phyloP scores from a whole-genome alignment of 2,329 filamentous ascomycete genomes.

The Trichoderma cornu-damae region DNA sequence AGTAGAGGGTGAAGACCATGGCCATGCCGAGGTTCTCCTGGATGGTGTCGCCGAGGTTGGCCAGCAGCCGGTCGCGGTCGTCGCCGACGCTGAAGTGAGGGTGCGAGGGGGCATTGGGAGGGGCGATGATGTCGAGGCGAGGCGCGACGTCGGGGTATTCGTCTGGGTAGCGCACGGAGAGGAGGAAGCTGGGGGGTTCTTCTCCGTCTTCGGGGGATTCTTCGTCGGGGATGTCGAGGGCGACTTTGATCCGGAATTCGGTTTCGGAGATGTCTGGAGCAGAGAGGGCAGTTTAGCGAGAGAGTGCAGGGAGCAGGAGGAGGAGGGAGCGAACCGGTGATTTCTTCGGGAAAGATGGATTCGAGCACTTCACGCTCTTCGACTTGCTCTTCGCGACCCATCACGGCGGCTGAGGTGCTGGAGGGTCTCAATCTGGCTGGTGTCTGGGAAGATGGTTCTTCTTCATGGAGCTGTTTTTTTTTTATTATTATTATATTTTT shows the following conservation, averaged over 20 bases:
- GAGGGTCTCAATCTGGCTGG: neutral
- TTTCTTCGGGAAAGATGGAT: conserved; percentile 97
- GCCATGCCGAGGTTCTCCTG: conserved; percentile 95
- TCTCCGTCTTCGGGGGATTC: conserved; percentile 51
- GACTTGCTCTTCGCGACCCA: conserved; percentile 79
- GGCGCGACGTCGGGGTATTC: conserved; percentile 86
- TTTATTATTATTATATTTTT: too few species aligned
- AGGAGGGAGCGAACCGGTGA: conserved; percentile 59
- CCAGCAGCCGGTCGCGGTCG: conserved; percentile 71
- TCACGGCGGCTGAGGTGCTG: conserved; percentile 27
- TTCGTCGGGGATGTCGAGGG: conserved; percentile 70
- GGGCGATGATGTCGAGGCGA: conserved; percentile 69
- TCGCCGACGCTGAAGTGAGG: conserved; percentile 71
- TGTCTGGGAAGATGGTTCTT: neutral
- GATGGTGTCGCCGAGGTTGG: conserved; percentile 66
- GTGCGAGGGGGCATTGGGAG: conserved; percentile 63
- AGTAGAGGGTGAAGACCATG: conserved; percentile 92
- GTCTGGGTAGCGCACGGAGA: conserved; percentile 85
- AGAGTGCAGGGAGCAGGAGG: neutral
- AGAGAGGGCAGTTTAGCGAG: neutral
- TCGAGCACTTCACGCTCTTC: conserved; percentile 98
- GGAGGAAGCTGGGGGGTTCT: conserved; percentile 64
- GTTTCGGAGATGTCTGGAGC: conserved; percentile 76
- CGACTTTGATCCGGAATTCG: conserved; percentile 79
- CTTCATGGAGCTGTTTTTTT: conserved; percentile 8